Conservation (phyloP, 1,284 basidiomycete genomes). For the Albatrellus sp. region DNA sequence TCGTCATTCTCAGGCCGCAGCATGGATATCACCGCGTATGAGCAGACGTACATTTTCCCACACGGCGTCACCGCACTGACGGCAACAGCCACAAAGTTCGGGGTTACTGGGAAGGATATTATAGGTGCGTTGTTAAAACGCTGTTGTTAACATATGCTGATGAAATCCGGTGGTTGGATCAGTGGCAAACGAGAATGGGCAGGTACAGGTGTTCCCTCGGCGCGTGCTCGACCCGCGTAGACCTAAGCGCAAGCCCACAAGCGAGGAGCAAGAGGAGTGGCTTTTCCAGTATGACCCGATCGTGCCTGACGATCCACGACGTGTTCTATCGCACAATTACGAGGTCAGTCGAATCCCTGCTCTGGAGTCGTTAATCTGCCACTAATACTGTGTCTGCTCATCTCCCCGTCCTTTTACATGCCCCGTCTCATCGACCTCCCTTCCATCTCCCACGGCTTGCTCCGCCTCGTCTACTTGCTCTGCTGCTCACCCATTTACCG, state of each 20-base stretch:
- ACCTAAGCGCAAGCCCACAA: slow-evolving; percentile 67
- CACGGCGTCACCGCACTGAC: slow-evolving; percentile 57
- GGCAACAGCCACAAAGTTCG: slow-evolving; percentile 76
- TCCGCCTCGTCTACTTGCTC: no score
- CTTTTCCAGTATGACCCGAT: slow-evolving; percentile 79
- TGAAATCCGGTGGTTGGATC: neutral
- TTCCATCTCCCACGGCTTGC: no score
- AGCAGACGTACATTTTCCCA: slow-evolving; percentile 66
- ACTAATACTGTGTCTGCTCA: no score
- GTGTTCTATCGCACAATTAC: slow-evolving; percentile 71
- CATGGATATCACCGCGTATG: slow-evolving; percentile 40
- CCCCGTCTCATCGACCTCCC: no score
- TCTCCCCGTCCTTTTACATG: no score
- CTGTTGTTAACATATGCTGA: neutral
- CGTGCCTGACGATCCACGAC: slow-evolving; percentile 60
- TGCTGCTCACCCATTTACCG: no score
- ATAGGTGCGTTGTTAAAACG: slow-evolving; percentile 40
- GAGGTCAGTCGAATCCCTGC: slow-evolving; percentile 33
- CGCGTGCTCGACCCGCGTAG: slow-evolving; percentile 77
- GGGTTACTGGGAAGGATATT: slow-evolving; percentile 80
- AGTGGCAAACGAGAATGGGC: slow-evolving; percentile 72
- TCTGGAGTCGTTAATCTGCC: slow-evolving; percentile 1
- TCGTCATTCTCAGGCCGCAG: slow-evolving; percentile 53
- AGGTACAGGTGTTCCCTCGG: slow-evolving; percentile 68
- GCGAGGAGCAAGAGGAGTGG: slow-evolving; percentile 76